Conservation (phyloP, 345 rosid species). For the Brassica cretica region DNA sequence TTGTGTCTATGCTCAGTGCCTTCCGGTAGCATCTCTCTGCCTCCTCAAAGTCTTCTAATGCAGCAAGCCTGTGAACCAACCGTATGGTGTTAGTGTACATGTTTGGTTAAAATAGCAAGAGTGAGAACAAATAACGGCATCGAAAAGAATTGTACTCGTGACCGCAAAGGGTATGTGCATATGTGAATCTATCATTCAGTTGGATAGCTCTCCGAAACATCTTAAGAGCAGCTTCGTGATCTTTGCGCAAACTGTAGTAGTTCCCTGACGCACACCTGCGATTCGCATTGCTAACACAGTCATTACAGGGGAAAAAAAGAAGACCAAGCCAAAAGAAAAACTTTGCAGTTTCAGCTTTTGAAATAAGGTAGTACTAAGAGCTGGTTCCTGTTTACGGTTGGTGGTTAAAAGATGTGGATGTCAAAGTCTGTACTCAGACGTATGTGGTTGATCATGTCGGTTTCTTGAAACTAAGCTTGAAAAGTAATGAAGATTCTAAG, state of each 20-base stretch:
- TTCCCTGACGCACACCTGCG: constrained; percentile 95
- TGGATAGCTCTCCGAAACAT: constrained; percentile 84
- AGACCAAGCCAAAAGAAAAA: constrained; percentile 2
- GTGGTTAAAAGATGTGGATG: background rate
- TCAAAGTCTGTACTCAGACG: background rate
- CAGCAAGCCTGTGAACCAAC: constrained; percentile 54
- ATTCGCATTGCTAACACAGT: constrained; percentile 14
- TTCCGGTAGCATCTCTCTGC: constrained; percentile 76
- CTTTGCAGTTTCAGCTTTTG: constrained; percentile 3
- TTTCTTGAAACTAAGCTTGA: background rate
- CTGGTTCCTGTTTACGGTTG: background rate
- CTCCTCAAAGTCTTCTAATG: constrained; percentile 74
- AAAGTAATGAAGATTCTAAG: constrained; percentile 18
- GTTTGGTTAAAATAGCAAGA: constrained; percentile 12
- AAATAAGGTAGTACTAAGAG: background rate
- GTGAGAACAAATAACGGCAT: constrained; percentile 8
- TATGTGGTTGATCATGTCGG: constrained; percentile 4
- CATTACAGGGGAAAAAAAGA: constrained; percentile 7
- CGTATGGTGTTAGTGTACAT: background rate
- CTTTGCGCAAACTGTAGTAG: constrained; percentile 85
- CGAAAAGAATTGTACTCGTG: constrained; percentile 68
- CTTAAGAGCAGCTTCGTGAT: constrained; percentile 87
- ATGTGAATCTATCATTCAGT: constrained; percentile 78
- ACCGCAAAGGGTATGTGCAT: constrained; percentile 90
- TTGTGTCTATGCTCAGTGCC: constrained; percentile 72